Conservation (phyloP, 768 basidiomycete species). For the Amanita rimosa region DNA sequence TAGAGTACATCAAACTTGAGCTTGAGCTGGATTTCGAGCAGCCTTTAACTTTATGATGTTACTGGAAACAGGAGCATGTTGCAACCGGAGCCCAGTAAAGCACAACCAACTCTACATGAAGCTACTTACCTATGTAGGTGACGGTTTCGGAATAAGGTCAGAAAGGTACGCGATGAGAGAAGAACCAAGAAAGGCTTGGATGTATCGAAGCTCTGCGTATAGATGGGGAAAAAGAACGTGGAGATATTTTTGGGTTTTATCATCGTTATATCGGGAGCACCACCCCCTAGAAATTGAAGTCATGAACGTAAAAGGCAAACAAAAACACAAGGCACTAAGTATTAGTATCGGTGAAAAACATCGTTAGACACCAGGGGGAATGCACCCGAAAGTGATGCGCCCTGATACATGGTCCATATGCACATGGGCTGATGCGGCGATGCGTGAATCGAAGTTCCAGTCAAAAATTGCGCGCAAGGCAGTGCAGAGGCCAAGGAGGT, state of each 20-base stretch:
- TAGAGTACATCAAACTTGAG: no score
- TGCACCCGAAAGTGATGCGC: conserved; percentile 1
- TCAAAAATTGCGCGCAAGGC: background rate
- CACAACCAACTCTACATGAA: conserved; percentile 18
- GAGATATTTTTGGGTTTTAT: conserved; percentile 6
- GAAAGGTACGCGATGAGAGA: conserved; percentile 5
- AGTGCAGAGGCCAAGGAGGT: background rate
- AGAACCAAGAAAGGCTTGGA: conserved; percentile 7
- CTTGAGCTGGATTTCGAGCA: no score
- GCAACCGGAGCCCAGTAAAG: conserved; percentile 19
- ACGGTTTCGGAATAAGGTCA: conserved; percentile 9
- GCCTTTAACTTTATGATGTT: no score
- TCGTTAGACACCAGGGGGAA: conserved; percentile 1
- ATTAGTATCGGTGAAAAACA: conserved; percentile 6
- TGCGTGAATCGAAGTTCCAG: background rate
- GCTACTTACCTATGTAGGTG: conserved; percentile 34
- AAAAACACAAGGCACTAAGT: conserved; percentile 6
- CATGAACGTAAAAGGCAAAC: conserved; percentile 5
- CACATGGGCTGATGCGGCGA: background rate
- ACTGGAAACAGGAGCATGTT: conserved; percentile 20
- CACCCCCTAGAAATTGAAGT: background rate
- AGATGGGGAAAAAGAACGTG: conserved; percentile 2
- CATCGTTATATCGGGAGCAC: conserved; percentile 3
- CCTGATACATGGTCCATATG: conserved; percentile 6
- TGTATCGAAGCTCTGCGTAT: conserved; percentile 10